These are phyloP conservation scores for Pythium aristosporum DNA, from an alignment of 352 stramenopile species.

Conservation along the genomic window DNA sequence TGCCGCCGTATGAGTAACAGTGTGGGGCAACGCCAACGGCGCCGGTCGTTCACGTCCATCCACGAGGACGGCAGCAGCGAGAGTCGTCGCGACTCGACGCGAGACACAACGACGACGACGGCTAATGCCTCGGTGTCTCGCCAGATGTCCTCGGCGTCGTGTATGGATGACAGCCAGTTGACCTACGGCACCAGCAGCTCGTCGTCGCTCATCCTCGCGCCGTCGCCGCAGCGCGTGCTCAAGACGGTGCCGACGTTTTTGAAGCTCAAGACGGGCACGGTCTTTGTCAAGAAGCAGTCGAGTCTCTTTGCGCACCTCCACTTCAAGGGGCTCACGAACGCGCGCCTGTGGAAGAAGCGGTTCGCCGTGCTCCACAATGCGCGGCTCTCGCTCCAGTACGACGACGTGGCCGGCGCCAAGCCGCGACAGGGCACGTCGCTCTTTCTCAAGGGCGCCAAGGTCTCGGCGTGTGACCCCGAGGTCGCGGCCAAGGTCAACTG, in stretches of 20 bases:
- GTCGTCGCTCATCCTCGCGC: background rate
- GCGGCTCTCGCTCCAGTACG: slow-evolving; percentile 67
- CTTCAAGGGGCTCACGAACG: slow-evolving; percentile 54
- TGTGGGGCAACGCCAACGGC: slow-evolving; percentile 28
- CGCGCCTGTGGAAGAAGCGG: slow-evolving; percentile 79
- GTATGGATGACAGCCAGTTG: slow-evolving; percentile 14
- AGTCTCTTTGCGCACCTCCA: slow-evolving; percentile 80
- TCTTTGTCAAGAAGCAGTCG: slow-evolving; percentile 81
- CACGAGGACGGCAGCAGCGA: slow-evolving; percentile 12
- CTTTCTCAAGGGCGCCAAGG: slow-evolving; percentile 71
- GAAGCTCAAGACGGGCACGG: slow-evolving; percentile 58
- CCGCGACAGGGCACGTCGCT: slow-evolving; percentile 57
- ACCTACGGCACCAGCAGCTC: slow-evolving; percentile 11
- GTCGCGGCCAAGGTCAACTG: slow-evolving; percentile 75
- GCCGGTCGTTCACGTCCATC: slow-evolving; percentile 39
- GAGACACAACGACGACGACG: background rate
- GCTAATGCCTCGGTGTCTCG: slow-evolving; percentile 4
- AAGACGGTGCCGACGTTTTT: slow-evolving; percentile 40
- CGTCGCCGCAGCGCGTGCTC: slow-evolving; percentile 15
- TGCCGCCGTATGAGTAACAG: slow-evolving; percentile 26
- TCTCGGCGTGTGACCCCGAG: slow-evolving; percentile 69
- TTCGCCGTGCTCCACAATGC: slow-evolving; percentile 73
- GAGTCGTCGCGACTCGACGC: slow-evolving; percentile 3
- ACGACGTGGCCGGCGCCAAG: slow-evolving; percentile 44
- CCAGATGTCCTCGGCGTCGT: slow-evolving; percentile 9